Percentiles rank a stretch among this genome's conserved stretches.
phyloP scores from a whole-genome alignment of 2,329 filamentous ascomycete species.

The Akanthomyces uredinophilus region DNA sequence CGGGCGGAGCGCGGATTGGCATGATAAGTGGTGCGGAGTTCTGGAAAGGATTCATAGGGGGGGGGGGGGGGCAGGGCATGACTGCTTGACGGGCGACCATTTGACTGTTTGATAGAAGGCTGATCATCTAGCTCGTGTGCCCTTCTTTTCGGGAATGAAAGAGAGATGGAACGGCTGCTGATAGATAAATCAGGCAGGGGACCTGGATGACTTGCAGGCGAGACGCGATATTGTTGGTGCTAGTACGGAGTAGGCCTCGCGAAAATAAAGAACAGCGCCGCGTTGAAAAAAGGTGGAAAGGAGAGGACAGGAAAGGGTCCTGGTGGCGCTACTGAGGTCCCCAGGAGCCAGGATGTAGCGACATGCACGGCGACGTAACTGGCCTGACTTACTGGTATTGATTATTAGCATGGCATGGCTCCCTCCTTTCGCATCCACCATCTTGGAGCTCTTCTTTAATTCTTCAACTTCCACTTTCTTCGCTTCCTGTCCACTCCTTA shows the following conservation, averaged over 20 bases:
- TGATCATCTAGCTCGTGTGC: no score
- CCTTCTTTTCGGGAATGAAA: not conserved
- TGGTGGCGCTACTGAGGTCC: no score
- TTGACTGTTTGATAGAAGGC: no score
- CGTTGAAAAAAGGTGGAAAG: not conserved
- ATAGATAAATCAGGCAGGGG: no score
- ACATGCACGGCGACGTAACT: not conserved
- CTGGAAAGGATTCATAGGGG: not conserved
- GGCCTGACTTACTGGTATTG: not conserved
- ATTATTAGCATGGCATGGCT: not conserved
- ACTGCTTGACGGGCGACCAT: no score
- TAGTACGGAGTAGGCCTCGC: no score
- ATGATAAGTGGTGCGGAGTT: not conserved
- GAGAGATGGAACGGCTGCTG: not conserved
- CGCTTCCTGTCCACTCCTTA: constrained; percentile 10
- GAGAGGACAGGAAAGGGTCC: no score
- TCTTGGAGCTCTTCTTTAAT: not conserved
- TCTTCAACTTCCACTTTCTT: constrained; percentile 11
- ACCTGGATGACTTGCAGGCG: no score
- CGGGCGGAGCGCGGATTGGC: not conserved
- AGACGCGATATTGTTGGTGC: no score
- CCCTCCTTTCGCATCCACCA: constrained; percentile 4
- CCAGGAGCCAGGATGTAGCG: not conserved
- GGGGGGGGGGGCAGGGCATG: no score
- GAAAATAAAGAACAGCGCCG: no score